A percentile compares a stretch with the other conserved stretches of the same genome.
phyloP scores from a whole-genome alignment of 495 filamentous ascomycete genomes.

The Talaromyces adpressus region DNA sequence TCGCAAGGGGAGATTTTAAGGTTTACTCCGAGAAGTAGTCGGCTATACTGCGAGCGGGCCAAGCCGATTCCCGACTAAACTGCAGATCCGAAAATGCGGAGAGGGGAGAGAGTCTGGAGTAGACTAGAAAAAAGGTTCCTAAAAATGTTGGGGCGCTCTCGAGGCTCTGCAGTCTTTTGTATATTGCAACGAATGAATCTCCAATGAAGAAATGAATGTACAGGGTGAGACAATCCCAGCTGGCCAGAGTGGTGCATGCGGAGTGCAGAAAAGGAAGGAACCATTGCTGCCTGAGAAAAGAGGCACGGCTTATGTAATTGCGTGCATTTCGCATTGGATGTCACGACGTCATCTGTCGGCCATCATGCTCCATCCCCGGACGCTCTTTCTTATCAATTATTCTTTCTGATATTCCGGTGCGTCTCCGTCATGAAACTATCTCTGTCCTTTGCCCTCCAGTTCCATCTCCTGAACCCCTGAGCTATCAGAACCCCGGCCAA shows the following conservation, averaged over 20 bases:
- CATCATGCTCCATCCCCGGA: neutral
- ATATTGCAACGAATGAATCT: neutral
- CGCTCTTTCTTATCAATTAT: neutral
- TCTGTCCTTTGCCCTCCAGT: neutral
- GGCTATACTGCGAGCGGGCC: neutral
- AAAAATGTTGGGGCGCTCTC: neutral
- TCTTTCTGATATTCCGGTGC: neutral
- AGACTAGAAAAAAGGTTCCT: neutral
- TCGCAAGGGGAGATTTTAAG: neutral
- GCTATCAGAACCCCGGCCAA: neutral
- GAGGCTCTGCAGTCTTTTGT: neutral
- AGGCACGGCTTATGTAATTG: conserved; percentile 1
- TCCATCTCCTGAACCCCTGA: neutral
- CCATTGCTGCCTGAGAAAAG: neutral
- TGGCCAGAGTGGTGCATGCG: neutral
- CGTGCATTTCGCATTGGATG: neutral
- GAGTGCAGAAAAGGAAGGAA: neutral
- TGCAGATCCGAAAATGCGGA: conserved; percentile 1
- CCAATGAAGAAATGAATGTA: neutral
- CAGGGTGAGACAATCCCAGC: neutral
- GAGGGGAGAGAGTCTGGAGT: neutral
- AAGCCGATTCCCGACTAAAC: neutral
- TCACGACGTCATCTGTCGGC: neutral
- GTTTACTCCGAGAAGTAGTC: neutral
- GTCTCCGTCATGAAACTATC: neutral